Evolutionary conservation across 306 rosid species (phyloP).

Genomic region (Vicia sativa): DNA sequence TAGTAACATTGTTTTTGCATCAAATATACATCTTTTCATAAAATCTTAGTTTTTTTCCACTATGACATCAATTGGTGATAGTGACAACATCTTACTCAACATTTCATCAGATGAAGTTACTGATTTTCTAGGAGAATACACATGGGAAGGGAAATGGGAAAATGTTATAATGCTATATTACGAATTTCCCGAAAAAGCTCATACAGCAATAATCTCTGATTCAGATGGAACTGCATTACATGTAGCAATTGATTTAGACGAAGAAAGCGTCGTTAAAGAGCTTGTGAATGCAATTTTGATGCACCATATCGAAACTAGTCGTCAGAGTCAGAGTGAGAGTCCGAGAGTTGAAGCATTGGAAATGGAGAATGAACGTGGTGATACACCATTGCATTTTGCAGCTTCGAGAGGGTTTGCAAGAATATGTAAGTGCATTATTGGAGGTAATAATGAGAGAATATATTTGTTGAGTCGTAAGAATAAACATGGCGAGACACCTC

Average conservation of each 20-base stretch:
- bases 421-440: slow-evolving; percentile 25
- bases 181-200: not conserved
- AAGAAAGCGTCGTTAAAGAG: not conserved
- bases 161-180: not conserved
- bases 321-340: no score
- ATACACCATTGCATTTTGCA: slow-evolving; percentile 38
- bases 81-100: not conserved
- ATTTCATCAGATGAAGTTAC: not conserved
- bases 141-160: slow-evolving; percentile 39
- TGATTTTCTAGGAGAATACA: not conserved
- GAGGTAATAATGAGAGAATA: not conserved
- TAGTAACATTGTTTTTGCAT: not conserved
- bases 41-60: not conserved
- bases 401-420: slow-evolving; percentile 30
- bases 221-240: not conserved
- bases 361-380: not conserved
- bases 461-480: slow-evolving; percentile 9
- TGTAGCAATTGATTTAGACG: not conserved
- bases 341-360: not conserved
- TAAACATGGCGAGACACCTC: slow-evolving; percentile 22
- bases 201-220: not conserved
- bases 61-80: not conserved
- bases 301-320: not conserved
- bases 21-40: not conserved
- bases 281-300: slow-evolving; percentile 11